Evolutionary conservation across 306 rosid genomes (phyloP).

Genomic region (Alnus glutinosa): DNA sequence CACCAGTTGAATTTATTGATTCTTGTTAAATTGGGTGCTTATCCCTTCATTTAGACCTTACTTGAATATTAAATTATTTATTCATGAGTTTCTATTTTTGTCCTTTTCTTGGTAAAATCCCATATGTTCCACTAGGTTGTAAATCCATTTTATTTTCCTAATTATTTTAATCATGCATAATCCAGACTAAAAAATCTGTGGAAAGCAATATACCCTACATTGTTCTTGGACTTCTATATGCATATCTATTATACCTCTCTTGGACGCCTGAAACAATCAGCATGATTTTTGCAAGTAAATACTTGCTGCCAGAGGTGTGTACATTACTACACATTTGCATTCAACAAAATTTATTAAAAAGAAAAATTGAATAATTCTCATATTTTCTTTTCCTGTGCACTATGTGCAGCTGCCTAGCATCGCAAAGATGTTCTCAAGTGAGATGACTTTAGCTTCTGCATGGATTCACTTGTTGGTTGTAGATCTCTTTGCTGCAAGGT

Average conservation of each 20-base stretch:
- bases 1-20: background rate
- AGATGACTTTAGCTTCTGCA: constrained; percentile 92
- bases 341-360: background rate
- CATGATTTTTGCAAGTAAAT: constrained; percentile 76
- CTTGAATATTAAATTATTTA: background rate
- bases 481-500: constrained; percentile 98
- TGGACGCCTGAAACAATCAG: constrained; percentile 86
- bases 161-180: constrained; percentile 31
- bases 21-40: background rate
- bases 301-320: constrained; percentile 90
- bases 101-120: constrained; percentile 4
- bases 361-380: background rate
- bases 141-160: constrained; percentile 7
- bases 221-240: constrained; percentile 78
- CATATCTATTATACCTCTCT: constrained; percentile 79
- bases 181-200: constrained; percentile 77
- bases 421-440: constrained; percentile 82
- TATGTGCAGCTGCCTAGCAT: constrained; percentile 72
- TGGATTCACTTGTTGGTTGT: constrained; percentile 94
- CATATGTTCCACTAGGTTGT: background rate
- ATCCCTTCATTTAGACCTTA: background rate
- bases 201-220: constrained; percentile 70
- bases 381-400: constrained; percentile 8
- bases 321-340: constrained; percentile 18
- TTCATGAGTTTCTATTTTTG: background rate